Evolutionary conservation across 768 basidiomycete genomes (phyloP).

Genomic region (Trametes sanguinea): DNA sequence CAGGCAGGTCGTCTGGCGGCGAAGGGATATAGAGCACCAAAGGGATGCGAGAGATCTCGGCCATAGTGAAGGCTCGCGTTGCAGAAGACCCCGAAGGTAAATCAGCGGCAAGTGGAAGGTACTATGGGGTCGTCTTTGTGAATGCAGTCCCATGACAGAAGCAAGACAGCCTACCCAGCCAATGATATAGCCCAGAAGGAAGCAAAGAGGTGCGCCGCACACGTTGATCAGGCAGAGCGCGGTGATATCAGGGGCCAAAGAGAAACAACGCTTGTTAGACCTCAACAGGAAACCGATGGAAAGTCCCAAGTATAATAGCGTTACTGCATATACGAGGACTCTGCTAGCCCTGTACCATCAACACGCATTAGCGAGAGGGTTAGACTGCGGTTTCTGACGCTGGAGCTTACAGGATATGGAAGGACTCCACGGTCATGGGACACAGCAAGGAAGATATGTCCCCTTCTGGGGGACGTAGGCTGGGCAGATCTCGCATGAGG

Average conservation of each 20-base stretch:
- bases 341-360: too few relatives aligned
- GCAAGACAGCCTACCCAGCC: background rate
- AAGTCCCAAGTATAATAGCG: too few relatives aligned
- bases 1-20: slow-evolving; percentile 1
- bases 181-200: background rate
- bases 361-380: too few relatives aligned
- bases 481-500: background rate
- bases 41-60: slow-evolving; percentile 1
- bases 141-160: background rate
- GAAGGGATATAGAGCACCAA: slow-evolving; percentile 13
- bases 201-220: background rate
- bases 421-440: background rate
- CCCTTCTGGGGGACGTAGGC: background rate
- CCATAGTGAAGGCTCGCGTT: too few relatives aligned
- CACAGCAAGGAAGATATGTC: background rate
- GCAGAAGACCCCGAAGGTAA: too few relatives aligned
- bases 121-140: background rate
- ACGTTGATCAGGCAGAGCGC: background rate
- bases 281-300: background rate
- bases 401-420: background rate
- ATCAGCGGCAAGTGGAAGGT: background rate
- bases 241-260: background rate
- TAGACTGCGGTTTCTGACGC: too few relatives aligned
- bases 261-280: background rate
- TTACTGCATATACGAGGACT: background rate